These are phyloP conservation scores for Triticum turgidum DNA, from an alignment of 176 grass and related monocot species.

Conservation along the genomic window DNA sequence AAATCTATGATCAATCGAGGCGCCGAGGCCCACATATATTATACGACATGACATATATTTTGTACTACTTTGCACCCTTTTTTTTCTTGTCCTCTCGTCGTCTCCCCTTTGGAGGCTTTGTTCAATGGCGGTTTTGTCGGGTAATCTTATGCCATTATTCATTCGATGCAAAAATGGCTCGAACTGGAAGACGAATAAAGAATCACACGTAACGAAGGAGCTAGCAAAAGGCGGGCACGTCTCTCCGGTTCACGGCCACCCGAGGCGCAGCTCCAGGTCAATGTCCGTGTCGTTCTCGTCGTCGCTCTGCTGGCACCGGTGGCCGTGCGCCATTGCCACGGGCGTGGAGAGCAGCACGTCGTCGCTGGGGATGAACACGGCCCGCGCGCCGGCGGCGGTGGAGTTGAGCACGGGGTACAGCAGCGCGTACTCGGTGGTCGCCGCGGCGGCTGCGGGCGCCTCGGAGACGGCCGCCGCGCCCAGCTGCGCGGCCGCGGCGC, in stretches of 20 bases:
- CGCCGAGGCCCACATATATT: not conserved
- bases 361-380: conserved; percentile 36
- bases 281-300: conserved; percentile 35
- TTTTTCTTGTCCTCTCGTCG: not conserved
- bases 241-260: conserved; percentile 38
- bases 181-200: conserved; percentile 22
- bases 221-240: not conserved
- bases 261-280: conserved; percentile 64
- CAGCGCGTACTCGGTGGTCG: conserved; percentile 22
- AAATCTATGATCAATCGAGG: conserved; percentile 12
- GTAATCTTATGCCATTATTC: conserved; percentile 36
- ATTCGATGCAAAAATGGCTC: conserved; percentile 12
- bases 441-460: not conserved
- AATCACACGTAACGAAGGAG: conserved; percentile 24
- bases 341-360: conserved; percentile 31
- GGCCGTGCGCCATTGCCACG: not conserved
- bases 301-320: conserved; percentile 21
- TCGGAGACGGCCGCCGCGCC: not conserved
- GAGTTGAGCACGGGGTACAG: conserved; percentile 51
- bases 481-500: not conserved
- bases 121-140: not conserved
- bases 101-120: not conserved
- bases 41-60: conserved; percentile 19
- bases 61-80: not conserved
- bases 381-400: conserved; percentile 21